Conservation (phyloP, 805 yeast species). For the Ogataea dorogensis region DNA sequence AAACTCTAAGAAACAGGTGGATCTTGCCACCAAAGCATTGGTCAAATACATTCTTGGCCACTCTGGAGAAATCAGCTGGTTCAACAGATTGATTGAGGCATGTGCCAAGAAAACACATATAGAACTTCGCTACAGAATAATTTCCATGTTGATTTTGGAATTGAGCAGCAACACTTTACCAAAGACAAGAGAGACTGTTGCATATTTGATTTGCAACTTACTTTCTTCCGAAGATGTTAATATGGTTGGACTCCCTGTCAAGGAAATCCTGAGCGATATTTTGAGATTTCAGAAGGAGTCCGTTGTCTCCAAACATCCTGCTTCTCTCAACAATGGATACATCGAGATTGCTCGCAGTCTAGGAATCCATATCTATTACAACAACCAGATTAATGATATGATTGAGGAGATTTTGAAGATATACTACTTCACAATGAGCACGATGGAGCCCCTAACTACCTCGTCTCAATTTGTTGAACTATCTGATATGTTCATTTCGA, state of each 20-base stretch:
- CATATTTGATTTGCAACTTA: constrained; percentile 41
- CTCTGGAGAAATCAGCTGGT: constrained; percentile 44
- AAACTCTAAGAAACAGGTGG: constrained; percentile 57
- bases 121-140: constrained; percentile 32
- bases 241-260: constrained; percentile 82
- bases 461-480: constrained; percentile 17
- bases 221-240: constrained; percentile 70
- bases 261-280: constrained; percentile 68
- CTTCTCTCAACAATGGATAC: constrained; percentile 42
- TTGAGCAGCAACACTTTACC: constrained; percentile 33
- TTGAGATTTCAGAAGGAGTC: constrained; percentile 45
- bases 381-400: constrained; percentile 83
- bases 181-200: constrained; percentile 20
- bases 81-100: constrained; percentile 54
- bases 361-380: constrained; percentile 76
- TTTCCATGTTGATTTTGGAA: constrained; percentile 51
- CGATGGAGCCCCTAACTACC: constrained; percentile 9
- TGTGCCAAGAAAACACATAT: constrained; percentile 70
- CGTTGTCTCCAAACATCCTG: constrained; percentile 24
- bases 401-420: constrained; percentile 61
- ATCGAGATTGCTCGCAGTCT: constrained; percentile 64
- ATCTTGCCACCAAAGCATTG: constrained; percentile 53
- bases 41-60: constrained; percentile 41
- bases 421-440: constrained; percentile 33
- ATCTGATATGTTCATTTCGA: constrained; percentile 23